Evolutionary conservation across 768 basidiomycete genomes (phyloP).

Genomic region (Trametes punicea): DNA sequence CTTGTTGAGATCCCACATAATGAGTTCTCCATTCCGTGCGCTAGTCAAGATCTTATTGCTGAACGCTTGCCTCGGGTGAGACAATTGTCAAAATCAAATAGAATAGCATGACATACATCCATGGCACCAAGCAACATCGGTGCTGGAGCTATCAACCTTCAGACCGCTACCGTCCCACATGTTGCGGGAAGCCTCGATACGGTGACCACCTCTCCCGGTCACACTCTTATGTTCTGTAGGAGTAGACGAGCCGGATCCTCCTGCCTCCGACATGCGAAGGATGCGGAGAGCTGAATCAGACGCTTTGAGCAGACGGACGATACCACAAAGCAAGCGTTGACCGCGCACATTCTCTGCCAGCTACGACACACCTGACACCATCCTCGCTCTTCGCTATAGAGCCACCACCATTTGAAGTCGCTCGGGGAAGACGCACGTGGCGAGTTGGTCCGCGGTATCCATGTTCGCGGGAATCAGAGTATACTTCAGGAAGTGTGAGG

Average conservation of each 20-base stretch:
- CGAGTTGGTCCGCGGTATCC: constrained; percentile 45
- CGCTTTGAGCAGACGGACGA: constrained; percentile 23
- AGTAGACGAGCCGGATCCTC: constrained; percentile 29
- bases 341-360: constrained; percentile 86
- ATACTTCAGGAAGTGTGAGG: constrained; percentile 28
- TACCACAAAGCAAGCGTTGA: constrained; percentile 37
- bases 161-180: constrained; percentile 76
- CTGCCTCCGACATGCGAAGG: constrained; percentile 52
- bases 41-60: constrained; percentile 77
- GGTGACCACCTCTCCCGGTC: constrained; percentile 57
- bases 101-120: constrained; percentile 32
- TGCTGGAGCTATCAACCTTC: constrained; percentile 75
- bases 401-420: constrained; percentile 59
- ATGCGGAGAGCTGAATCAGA: constrained; percentile 30
- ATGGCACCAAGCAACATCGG: constrained; percentile 78
- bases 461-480: constrained; percentile 42
- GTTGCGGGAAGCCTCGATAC: constrained; percentile 71
- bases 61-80: constrained; percentile 45
- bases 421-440: constrained; percentile 59
- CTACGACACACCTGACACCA: constrained; percentile 62
- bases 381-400: constrained; percentile 68
- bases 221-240: constrained; percentile 47
- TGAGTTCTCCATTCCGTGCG: constrained; percentile 76
- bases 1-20: constrained; percentile 79
- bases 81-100: background rate